Evolutionary conservation across 2,329 filamentous ascomycete genomes (phyloP), one percentile per base, ranked within the genome.

Genomic region (Scedosporium dehoogii): DNA sequence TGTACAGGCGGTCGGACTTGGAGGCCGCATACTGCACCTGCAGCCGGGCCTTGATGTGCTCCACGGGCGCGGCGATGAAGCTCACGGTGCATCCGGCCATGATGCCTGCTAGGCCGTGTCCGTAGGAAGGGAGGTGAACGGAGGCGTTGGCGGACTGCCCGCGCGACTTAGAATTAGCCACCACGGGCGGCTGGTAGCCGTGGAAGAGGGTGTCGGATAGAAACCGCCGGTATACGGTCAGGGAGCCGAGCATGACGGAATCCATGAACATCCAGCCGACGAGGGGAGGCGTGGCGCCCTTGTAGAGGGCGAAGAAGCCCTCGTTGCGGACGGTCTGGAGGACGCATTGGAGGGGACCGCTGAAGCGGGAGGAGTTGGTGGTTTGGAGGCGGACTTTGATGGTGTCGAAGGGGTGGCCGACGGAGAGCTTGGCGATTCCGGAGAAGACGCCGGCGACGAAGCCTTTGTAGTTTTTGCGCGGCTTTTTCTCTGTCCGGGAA

Each of bases 261-360:
- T 99, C 94, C 93, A 97, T 97, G 70, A 96, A 91, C 89, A 97
- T 96, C 94, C 94, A 97, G 69, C 94, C 94, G 60, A 97, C 85
- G 58, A 97, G 80, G 60, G 94, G 94, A 62, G 93, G 93, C 29
- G 90, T 91, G 10, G 92, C 92, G 69, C 93, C 92, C 78, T 97
- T 99, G 82, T 97, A 99, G 51, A 99, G 79, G 3, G 91, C 94
- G 59, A 81, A 76, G 57, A 96, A 76, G 58, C 93, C 93, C 75
- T 99, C 94, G 72, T 92, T 89, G 64, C 88, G 85, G 29, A 97
- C 67, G 9, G 94, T 99, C 73, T 93, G 88, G 62, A 89, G 74
- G 9, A 96, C 78, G 72, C 94, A 97, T 73, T 96, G 87, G 38
- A 96, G 73, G 0, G 94, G 92, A 0, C 94, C 94, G 66, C 81